Percentiles rank a stretch among this genome's conserved stretches.
These are phyloP conservation scores for Talaromyces trachyspermus DNA, from an alignment of 495 filamentous ascomycete genomes.

Conservation along the genomic window DNA sequence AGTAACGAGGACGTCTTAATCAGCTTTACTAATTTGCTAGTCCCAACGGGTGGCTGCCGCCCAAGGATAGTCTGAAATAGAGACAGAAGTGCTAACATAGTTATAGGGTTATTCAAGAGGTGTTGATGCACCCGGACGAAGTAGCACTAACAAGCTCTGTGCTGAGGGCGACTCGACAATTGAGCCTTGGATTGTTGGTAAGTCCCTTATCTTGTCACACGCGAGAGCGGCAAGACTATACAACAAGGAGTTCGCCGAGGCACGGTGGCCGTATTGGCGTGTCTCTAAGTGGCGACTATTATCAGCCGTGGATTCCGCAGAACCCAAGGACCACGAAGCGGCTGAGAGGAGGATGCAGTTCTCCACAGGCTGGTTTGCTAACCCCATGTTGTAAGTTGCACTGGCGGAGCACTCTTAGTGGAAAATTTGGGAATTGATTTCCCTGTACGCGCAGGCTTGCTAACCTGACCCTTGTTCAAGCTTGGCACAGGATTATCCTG, in stretches of 20 bases:
- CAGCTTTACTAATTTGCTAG: background rate
- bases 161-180: background rate
- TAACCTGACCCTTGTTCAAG: background rate
- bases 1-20: no score
- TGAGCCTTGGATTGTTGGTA: conserved; percentile 2
- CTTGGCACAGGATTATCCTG: conserved; percentile 2
- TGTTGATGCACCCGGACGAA: conserved; percentile 1
- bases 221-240: background rate
- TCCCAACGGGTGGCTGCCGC: background rate
- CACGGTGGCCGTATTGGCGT: background rate
- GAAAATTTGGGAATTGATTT: background rate
- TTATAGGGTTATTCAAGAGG: conserved; percentile 4
- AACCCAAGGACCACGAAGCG: background rate
- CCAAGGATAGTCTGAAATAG: no score
- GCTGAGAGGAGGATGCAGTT: conserved; percentile 2
- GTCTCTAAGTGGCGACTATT: conserved; percentile 1
- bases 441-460: background rate
- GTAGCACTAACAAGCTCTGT: background rate
- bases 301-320: background rate
- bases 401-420: background rate
- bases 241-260: background rate
- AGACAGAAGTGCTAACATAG: conserved; percentile 2
- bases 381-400: conserved; percentile 1
- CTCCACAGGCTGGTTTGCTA: conserved; percentile 3
- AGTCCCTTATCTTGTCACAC: conserved; percentile 1